Conservation (phyloP, 352 stramenopile genomes). For the Proteromonas lacertae region DNA sequence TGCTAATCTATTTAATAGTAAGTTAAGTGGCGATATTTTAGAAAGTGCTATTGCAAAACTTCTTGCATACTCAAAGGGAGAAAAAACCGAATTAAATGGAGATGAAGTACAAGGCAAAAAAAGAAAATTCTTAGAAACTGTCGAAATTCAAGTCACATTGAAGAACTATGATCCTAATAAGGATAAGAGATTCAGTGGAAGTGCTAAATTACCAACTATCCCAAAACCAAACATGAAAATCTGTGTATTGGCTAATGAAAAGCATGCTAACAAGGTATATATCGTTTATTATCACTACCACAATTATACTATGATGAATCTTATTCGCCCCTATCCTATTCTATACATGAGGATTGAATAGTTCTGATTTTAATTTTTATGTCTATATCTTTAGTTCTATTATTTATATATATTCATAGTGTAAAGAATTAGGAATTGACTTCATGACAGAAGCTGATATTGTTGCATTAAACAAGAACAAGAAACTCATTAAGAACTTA, state of each 20-base stretch:
- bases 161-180: slow-evolving; percentile 99
- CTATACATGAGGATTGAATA: not conserved
- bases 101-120: slow-evolving; percentile 89
- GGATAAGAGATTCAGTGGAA: slow-evolving; percentile 98
- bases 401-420: slow-evolving; percentile 18
- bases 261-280: slow-evolving; percentile 87
- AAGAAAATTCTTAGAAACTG: slow-evolving; percentile 95
- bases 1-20: too few species aligned
- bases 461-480: slow-evolving; percentile 99
- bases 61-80: slow-evolving; percentile 62
- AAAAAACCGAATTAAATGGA: slow-evolving; percentile 49
- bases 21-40: slow-evolving; percentile 83
- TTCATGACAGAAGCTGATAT: slow-evolving; percentile 94
- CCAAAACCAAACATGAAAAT: slow-evolving; percentile 70
- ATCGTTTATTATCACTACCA: too few species aligned
- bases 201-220: slow-evolving; percentile 84
- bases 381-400: not conserved
- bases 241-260: slow-evolving; percentile 91
- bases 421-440: slow-evolving; percentile 81
- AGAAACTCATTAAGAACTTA: slow-evolving; percentile 99
- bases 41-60: slow-evolving; percentile 74
- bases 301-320: not conserved
- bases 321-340: not conserved
- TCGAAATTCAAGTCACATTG: slow-evolving; percentile 85
- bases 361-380: not conserved